Conservation (phyloP, 164 flowering plant genomes). For the Akebia trifoliata region DNA sequence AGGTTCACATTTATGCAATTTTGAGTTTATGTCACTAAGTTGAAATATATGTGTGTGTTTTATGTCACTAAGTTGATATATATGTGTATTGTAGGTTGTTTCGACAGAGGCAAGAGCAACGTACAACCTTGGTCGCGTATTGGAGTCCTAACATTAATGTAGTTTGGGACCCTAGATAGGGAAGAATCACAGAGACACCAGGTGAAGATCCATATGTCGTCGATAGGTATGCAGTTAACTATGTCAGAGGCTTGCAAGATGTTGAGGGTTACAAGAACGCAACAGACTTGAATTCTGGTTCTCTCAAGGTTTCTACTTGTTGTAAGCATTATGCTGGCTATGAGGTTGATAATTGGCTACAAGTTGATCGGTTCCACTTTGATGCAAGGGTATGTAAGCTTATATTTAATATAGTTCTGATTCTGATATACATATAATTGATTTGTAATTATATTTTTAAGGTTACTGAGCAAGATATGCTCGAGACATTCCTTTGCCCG, state of each 20-base stretch:
- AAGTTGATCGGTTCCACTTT: slow-evolving; percentile 13
- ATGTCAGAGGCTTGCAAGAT: no score
- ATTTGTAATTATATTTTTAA: no score
- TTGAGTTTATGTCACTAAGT: no score
- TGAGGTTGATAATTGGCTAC: slow-evolving; percentile 16
- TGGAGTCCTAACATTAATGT: slow-evolving; percentile 23
- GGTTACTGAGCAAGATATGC: no score
- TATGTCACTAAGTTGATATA: no score
- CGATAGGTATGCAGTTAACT: slow-evolving; percentile 9
- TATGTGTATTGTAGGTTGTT: slow-evolving; percentile 17
- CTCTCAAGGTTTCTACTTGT: slow-evolving; percentile 20
- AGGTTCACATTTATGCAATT: slow-evolving; percentile 5
- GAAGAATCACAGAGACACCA: slow-evolving; percentile 15
- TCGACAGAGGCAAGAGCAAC: no score
- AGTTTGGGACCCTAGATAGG: slow-evolving; percentile 21
- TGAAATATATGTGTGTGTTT: no score
- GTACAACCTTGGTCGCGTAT: slow-evolving; percentile 5
- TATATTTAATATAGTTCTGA: neutral
- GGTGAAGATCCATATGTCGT: slow-evolving; percentile 17
- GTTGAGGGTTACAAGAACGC: neutral
- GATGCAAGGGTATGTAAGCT: slow-evolving; percentile 12
- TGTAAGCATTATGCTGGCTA: slow-evolving; percentile 18
- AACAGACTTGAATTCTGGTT: slow-evolving; percentile 13
- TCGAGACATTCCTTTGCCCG: slow-evolving; percentile 17
- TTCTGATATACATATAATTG: no score